Base-by-base conservation (phyloP, 2,329 filamentous ascomycete species). In the Colletotrichum eleusines region DNA sequence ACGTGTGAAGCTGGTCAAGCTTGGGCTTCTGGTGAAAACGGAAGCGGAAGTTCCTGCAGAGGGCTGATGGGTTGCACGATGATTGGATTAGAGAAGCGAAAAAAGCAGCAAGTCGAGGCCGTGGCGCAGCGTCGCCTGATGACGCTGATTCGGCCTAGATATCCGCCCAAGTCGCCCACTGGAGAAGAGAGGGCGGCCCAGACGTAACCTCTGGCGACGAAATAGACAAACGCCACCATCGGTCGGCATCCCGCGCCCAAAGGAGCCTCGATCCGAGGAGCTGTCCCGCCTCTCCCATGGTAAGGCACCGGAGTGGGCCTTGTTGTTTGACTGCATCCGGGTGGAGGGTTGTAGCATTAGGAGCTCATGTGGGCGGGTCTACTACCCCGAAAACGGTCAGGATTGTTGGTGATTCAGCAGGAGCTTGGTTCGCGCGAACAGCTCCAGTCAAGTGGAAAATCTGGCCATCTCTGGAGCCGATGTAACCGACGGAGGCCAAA, bases 371-470 rank as follows among this genome's bases (percentile, higher is more conserved):
- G n/a, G 16, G 60, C 23, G 33, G 18, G 9, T n/a, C n/a, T n/a
- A 2, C 31, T 31, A 57, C n/a, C 48, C 67, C 60, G 63, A 57
- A 66, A 71, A 71, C 50, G 55, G 51, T 35, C 28, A 61, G 44
- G 40, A 7, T 55, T 44, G 18, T 33, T 42, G 53, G 16, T 54
- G 61, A 31, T 54, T 51, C 23, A 33, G 35, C 38, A 16, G 46
- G 16, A 26, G 28, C 33, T 48, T 40, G 18, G n/a, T 54, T 28
- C 31, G 31, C 16, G 23, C 38, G 28, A 26, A 28, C 16, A 44
- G 7, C n/a, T 20, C 3, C 2, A 54, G 7, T 42, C 23, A 42
- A 18, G 31, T 28, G 28, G 23, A 35, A 60, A 55, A 33, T 61
- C 63, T 60, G 63, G 18, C 40, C 46, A 44, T 23, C 26, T 51